Base-by-base conservation (phyloP, 1,139 yeast species). In the Starmera stellimalicola region DNA sequence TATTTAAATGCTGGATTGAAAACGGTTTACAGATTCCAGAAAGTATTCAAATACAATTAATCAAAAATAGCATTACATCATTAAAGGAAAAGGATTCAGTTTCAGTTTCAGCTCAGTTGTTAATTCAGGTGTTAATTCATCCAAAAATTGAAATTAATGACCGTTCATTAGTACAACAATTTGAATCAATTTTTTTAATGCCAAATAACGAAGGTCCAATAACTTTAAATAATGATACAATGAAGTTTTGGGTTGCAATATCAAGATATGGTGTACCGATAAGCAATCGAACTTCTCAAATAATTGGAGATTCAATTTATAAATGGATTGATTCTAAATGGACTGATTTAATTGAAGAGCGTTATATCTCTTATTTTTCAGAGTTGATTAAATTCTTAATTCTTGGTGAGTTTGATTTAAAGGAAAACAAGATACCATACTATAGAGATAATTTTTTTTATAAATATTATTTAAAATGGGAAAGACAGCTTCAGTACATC, bases 141-240 rank as follows among this genome's bases (percentile, higher is more conserved):
- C 40, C 52, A 3, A 33, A 36, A 0, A 37, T 31, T n/a, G 26
- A 33, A 5, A 33, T 58, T 0, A 36, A 56, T 3, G 77, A 73
- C 33, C 54, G 53, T 11, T 52, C 66, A 0, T 42, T 73, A 6
- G 36, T 58, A 2, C 68, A 62, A 26, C 72, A 69, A 43, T 51
- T 74, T 18, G 69, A 67, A 30, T 68, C 65, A 22, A 36, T 73
- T 3, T 55, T 70, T 27, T 80, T 75, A 29, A 51, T 71, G 11
- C 57, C 82, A 0, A 77, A 72, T 29, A 58, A 74, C 2, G 70
- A 68, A 46, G 88, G 88, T 0, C 88, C 91, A 1, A 48, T 53
- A 2, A 24, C 37, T 1, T 37, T 77, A 1, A 58, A 63, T 33
- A 57, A 66, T 30, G 70, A 66, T 35, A 60, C 80, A 7, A 57